Evolutionary conservation across 2,329 filamentous ascomycete genomes (phyloP), one percentile per base, ranked within the genome.

Genomic region (Tolypocladium nubicola): DNA sequence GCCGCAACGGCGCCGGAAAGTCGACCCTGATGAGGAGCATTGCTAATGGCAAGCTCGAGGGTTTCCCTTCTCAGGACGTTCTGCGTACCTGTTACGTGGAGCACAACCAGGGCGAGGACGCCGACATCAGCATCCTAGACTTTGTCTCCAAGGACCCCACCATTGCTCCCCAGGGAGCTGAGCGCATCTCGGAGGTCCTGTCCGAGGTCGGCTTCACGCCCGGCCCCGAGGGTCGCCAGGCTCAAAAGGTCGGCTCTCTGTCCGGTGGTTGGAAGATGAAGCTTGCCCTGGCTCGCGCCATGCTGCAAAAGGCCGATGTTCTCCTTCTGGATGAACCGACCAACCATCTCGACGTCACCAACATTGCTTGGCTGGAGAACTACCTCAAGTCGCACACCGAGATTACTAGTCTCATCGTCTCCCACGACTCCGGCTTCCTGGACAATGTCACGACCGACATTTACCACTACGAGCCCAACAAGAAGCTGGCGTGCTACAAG

Each of bases 251-350:
- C 59, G 94, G 94, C 65, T 97, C 93, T 23, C 77, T 99, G 40
- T 97, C 94, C 49, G 94, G 94, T 75, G 94, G 94, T 70, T 99
- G 94, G 94, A 97, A 97, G 83, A 99, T 99, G 94, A 99, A 99
- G 85, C 79, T 99, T 60, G 94, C 94, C 63, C 76, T 99, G 72
- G 94, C 94, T 55, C 85, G 94, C 67, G 94, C 94, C 62, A 97
- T 99, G 92, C 82, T 99, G 67, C 89, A 94, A 80, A 89, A 87
- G 69, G 93, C 94, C n/a, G 94, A 99, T 71, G 92, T 99, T 54
- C 82, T 99, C 58, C 80, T 99, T 55, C 85, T 99, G 58, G 94
- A 99, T 81, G 94, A 99, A 83, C 94, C 94, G 73, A 99, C 94
- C 67, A 99, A 99, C 79, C 94, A 99, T 76, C 79, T 99, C 71